Base-by-base conservation (phyloP, 2,329 filamentous ascomycete species). In the Fusarium armeniacum region DNA sequence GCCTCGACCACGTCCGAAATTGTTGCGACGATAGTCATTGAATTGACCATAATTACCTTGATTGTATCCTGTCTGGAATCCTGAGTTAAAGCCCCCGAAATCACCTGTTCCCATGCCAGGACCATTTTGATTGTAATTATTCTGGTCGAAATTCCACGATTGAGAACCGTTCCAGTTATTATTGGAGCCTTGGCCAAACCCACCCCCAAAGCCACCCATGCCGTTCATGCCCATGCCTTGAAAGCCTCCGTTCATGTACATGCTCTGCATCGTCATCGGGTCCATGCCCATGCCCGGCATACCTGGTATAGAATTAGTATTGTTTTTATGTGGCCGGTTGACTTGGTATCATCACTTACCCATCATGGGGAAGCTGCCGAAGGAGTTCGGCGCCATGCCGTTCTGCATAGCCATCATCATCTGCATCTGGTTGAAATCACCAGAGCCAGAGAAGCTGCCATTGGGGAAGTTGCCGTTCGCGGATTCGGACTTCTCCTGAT, bases 91-190 rank as follows among this genome's bases (percentile, higher is more conserved):
- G 84, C 87, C 87, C 84, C 90, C 91, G 89, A 88, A 93, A 84
- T 93, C 91, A 92, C 90, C 89, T 86, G 86, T 86, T 83, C 89
- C 90, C 88, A 92, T 92, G 86, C 89, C 89, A 87, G 88, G 87
- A 88, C 89, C 89, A 92, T 89, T 93, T 91, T 91, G 84, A 90
- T 89, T 94, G 90, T 89, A 93, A 91, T 93, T 93, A 93, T 93
- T 91, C 91, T 91, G 90, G 86, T 89, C 88, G 86, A 89, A 88
- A 90, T 90, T 92, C 91, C 91, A 93, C 86, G 90, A 89, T 84
- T 92, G 90, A 83, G 91, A 90, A 85, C 87, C 87, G 86, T 91
- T 92, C 90, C 91, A 93, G 85, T 90, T 90, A 88, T 90, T 89
- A 87, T 91, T 90, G 86, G 89, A 87, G 80, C 89, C 87, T 78